Evolutionary conservation across 78 protist species (phyloP), one percentile per base, ranked within the genome.

Genomic region (Dictyostelium discoideum): DNA sequence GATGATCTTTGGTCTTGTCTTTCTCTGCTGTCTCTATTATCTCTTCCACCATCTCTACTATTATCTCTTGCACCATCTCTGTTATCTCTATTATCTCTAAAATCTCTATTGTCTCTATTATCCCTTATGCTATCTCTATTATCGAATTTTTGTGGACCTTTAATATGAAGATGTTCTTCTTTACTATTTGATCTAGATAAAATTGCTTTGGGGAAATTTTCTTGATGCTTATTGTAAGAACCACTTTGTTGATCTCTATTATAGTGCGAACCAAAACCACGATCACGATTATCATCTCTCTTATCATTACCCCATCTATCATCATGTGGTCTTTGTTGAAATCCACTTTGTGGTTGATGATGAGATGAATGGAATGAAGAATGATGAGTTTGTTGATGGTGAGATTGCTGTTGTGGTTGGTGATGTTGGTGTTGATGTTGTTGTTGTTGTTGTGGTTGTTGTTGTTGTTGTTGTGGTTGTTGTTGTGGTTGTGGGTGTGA

Each of bases 181-280:
- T 69, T 69, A 69, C 77, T 69, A 26, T 69, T 69, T 69, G 77
- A 69, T 69, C 77, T 69, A 24, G 77, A 69, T 24, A 69, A 69
- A 69, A 69, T 69, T 69, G 77, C 39, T 69, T 24, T 69, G 24
- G 77, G 77, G 5, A 69, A 24, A 9, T 24, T 26, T 69, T 69
- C 29, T 69, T 69, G 77, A 11, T 29, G 32, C 26, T 69, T 69
- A 26, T 69, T 69, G 26, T 26, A 69, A 3, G 77, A 29, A 20
- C 65, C 65, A 16, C 69, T 60, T 24, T 8, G 39, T 69, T 69
- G 77, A 69, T 69, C 77, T 69, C 77, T 69, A 29, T 69, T 69
- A 14, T 29, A 26, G 9, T 69, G 42, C 11, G 42, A 26, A 69
- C 37, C 32, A 24, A 24, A 22, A 24, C 11, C n/a, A 63, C 29